These are phyloP conservation scores for Naegleria lovaniensis DNA, from an alignment of 208 protist species.

Conservation along the genomic window DNA sequence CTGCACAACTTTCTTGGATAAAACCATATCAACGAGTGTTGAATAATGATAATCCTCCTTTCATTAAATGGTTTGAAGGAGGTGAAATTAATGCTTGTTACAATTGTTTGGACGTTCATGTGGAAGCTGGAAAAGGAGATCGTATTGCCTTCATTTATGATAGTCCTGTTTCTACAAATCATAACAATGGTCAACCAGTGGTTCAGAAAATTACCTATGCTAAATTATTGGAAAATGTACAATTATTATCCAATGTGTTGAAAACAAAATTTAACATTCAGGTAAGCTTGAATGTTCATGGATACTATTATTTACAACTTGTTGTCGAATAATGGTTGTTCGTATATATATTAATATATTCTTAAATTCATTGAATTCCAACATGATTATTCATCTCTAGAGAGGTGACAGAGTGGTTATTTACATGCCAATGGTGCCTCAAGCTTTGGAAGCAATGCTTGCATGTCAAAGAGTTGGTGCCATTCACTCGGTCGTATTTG, in stretches of 20 bases:
- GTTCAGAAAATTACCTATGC: neutral
- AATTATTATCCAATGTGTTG: neutral
- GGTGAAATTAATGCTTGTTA: constrained; percentile 72
- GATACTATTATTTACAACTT: neutral
- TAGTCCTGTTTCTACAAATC: neutral
- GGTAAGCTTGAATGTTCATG: neutral
- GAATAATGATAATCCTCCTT: constrained; percentile 22
- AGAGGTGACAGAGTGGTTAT: constrained; percentile 6
- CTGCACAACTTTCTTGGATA: neutral
- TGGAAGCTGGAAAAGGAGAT: neutral
- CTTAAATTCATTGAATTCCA: neutral
- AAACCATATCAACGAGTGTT: constrained; percentile 1
- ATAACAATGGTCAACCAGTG: neutral
- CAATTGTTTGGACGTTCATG: constrained; percentile 67
- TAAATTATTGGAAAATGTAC: neutral
- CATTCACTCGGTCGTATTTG: constrained; percentile 42
- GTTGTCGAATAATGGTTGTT: neutral
- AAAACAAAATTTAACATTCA: neutral
- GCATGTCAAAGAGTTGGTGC: constrained; percentile 93
- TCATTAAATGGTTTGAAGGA: constrained; percentile 70
- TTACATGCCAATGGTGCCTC: constrained; percentile 85
- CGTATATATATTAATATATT: neutral
- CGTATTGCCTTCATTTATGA: constrained; percentile 18
- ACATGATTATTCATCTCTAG: too few relatives aligned
- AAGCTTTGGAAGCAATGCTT: constrained; percentile 83